Conservation (phyloP, 805 yeast species). For the Candida ovalis region DNA sequence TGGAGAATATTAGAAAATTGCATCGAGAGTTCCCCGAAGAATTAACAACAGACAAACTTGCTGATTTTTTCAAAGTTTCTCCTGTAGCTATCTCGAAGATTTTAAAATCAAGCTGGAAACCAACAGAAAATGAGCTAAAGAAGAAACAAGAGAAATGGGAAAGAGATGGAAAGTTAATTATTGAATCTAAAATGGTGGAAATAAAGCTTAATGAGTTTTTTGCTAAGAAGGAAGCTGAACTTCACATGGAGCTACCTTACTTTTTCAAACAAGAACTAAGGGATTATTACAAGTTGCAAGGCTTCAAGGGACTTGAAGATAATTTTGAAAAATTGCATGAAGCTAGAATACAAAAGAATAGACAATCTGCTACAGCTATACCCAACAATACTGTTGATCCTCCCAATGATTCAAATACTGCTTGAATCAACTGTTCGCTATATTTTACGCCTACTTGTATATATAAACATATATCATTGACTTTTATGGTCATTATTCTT, state of each 20-base stretch:
- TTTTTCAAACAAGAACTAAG: conserved; percentile 26
- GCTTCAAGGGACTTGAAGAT: conserved; percentile 19
- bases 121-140: conserved; percentile 51
- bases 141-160: conserved; percentile 49
- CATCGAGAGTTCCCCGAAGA: conserved; percentile 56
- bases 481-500: too few species aligned
- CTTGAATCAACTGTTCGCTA: not conserved
- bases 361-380: not conserved
- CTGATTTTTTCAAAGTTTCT: conserved; percentile 62
- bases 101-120: conserved; percentile 72
- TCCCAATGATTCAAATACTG: not conserved
- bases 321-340: conserved; percentile 23
- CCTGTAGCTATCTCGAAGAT: conserved; percentile 84
- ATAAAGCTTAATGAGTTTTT: conserved; percentile 26
- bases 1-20: conserved; percentile 58
- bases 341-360: conserved; percentile 15
- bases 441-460: too few species aligned
- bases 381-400: not conserved
- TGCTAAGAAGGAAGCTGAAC: conserved; percentile 24
- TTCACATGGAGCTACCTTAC: conserved; percentile 28
- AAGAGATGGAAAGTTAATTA: conserved; percentile 38
- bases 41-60: conserved; percentile 53
- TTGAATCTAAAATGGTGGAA: conserved; percentile 22
- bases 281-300: conserved; percentile 21
- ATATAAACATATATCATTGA: too few species aligned